phyloP scores from a whole-genome alignment of 2,329 filamentous ascomycete genomes.

The Geosmithia flava region DNA sequence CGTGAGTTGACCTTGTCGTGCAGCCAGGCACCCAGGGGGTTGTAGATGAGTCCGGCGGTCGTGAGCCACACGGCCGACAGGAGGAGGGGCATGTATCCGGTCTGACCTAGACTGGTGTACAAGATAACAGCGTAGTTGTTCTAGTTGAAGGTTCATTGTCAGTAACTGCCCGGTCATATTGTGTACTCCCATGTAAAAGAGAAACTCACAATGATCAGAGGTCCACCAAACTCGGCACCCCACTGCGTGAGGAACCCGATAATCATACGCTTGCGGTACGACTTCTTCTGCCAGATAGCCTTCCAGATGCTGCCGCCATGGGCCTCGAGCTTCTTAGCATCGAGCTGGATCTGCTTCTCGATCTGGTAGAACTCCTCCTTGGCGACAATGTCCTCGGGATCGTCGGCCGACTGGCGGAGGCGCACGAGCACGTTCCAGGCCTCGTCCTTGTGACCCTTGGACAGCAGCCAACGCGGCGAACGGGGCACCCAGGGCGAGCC shows the following conservation, averaged over 20 bases:
- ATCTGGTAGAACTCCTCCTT: constrained; percentile 33
- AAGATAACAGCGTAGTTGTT: constrained; percentile 28
- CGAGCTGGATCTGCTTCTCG: constrained; percentile 29
- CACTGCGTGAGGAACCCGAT: constrained; percentile 40
- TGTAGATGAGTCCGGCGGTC: constrained; percentile 33
- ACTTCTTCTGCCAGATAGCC: constrained; percentile 30
- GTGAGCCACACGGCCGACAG: constrained; percentile 26
- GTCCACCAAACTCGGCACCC: constrained; percentile 39
- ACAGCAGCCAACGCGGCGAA: constrained; percentile 36
- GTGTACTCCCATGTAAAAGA: neutral
- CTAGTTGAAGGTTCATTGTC: constrained; percentile 9
- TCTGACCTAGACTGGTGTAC: constrained; percentile 24
- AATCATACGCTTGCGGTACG: constrained; percentile 35
- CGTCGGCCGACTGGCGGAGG: constrained; percentile 22
- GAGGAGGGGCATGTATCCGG: constrained; percentile 24
- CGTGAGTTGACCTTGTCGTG: constrained; percentile 33
- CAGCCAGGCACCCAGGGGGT: constrained; percentile 34
- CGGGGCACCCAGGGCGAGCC: constrained; percentile 20
- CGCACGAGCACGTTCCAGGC: constrained; percentile 27
- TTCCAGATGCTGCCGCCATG: constrained; percentile 27
- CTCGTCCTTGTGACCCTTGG: constrained; percentile 29
- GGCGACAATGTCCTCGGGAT: constrained; percentile 25
- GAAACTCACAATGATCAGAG: constrained; percentile 32
- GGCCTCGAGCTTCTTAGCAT: constrained; percentile 23
- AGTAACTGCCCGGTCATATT: neutral